A percentile compares a stretch with the other conserved stretches of the same genome.
phyloP scores from a whole-genome alignment of 208 protist species.

The Leishmania arabica region DNA sequence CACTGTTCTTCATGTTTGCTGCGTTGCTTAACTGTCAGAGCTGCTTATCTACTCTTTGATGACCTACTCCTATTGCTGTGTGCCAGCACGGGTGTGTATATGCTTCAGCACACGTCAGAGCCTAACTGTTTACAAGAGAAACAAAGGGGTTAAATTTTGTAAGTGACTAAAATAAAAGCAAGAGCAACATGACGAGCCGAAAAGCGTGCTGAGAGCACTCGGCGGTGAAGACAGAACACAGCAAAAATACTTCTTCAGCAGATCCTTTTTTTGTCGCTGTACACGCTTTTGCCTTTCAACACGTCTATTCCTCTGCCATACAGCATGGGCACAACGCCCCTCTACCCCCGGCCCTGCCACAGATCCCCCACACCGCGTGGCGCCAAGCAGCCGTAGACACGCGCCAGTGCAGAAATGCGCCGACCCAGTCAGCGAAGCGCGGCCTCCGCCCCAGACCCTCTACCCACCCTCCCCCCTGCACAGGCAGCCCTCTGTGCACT shows the following conservation, averaged over 20 bases:
- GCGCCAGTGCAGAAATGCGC: neutral
- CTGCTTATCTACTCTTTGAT: neutral
- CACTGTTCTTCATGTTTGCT: slow-evolving; percentile 74
- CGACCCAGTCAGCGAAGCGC: neutral
- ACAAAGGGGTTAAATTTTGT: neutral
- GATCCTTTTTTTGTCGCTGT: neutral
- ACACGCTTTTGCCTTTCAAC: neutral
- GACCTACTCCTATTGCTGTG: neutral
- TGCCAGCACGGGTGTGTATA: neutral
- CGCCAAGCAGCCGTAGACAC: neutral
- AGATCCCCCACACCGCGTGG: neutral
- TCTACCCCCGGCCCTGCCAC: neutral
- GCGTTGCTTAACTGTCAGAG: neutral
- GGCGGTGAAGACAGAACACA: neutral
- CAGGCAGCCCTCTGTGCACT: too few relatives aligned
- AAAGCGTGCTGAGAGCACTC: neutral
- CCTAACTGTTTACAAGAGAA: neutral
- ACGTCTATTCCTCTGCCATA: neutral
- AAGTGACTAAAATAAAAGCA: neutral
- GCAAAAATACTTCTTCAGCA: neutral
- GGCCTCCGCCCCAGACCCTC: neutral
- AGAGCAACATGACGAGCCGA: neutral
- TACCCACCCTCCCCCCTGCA: neutral
- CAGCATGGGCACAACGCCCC: neutral
- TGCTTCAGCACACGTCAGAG: neutral